Evolutionary conservation across 352 stramenopile species (phyloP).

Genomic region (Globisporangium sylvaticum): DNA sequence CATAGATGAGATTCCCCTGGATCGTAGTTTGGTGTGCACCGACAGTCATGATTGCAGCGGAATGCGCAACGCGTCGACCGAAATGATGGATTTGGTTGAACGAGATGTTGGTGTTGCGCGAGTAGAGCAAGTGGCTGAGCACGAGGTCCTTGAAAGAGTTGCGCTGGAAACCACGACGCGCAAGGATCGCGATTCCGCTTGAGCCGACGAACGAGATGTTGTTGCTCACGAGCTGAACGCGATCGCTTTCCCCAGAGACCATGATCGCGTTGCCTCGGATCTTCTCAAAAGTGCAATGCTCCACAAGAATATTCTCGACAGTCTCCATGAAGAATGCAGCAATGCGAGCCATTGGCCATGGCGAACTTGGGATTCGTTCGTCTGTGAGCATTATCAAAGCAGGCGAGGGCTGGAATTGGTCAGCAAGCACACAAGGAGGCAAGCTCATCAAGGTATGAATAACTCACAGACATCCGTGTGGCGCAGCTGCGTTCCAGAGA

Average conservation of each 20-base stretch:
- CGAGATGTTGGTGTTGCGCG: constrained; percentile 45
- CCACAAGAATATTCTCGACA: constrained; percentile 37
- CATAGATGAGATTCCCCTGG: constrained; percentile 55
- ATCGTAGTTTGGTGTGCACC: constrained; percentile 46
- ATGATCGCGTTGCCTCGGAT: constrained; percentile 69
- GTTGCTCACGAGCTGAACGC: constrained; percentile 57
- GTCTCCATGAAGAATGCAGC: constrained; percentile 67
- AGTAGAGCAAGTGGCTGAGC: constrained; percentile 36
- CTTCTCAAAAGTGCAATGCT: constrained; percentile 65
- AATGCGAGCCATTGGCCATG: constrained; percentile 55
- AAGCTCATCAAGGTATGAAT: background rate
- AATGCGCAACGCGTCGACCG: constrained; percentile 45
- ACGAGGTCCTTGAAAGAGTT: constrained; percentile 40
- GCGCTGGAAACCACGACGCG: constrained; percentile 22
- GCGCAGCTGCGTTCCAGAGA: constrained; percentile 57
- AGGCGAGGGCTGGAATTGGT: background rate
- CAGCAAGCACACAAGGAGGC: background rate
- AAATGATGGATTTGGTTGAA: constrained; percentile 76
- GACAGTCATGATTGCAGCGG: constrained; percentile 49
- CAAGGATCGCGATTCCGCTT: constrained; percentile 45
- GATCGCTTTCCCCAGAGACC: constrained; percentile 51
- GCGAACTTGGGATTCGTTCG: constrained; percentile 32
- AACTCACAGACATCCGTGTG: constrained; percentile 62
- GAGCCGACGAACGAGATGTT: constrained; percentile 64
- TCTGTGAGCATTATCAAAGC: constrained; percentile 18